These are phyloP conservation scores for Colletotrichum sp. DNA, from an alignment of 2,329 filamentous ascomycete species.

Conservation along the genomic window DNA sequence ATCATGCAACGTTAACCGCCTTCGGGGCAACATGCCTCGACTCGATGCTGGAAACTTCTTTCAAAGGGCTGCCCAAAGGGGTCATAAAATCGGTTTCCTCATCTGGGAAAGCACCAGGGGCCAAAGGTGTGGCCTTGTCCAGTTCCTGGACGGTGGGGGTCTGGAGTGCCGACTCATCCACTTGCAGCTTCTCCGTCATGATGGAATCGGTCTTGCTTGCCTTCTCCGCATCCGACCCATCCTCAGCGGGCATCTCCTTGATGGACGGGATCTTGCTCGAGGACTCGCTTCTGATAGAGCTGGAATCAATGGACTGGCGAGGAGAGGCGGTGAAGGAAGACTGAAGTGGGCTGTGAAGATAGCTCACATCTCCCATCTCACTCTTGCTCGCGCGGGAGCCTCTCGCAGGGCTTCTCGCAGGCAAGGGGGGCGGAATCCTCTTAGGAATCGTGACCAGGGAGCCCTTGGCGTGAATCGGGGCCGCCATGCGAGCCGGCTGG, in stretches of 20 bases:
- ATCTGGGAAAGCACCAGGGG: conserved; percentile 14
- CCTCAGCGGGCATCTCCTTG: background rate
- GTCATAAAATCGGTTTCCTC: conserved; percentile 1
- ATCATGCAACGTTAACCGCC: conserved; percentile 5
- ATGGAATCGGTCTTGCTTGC: background rate
- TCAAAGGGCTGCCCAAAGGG: background rate
- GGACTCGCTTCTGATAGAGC: conserved; percentile 21
- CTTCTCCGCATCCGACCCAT: background rate
- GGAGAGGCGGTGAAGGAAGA: conserved; percentile 45
- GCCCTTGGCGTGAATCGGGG: conserved; percentile 74
- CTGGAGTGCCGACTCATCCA: background rate
- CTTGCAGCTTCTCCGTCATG: background rate
- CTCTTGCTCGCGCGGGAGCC: conserved; percentile 55
- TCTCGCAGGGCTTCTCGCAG: conserved; percentile 76
- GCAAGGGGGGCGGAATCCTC: conserved; percentile 77
- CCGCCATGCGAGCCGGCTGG: conserved; percentile 62
- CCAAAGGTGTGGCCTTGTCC: conserved; percentile 5
- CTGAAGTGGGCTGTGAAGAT: conserved; percentile 55
- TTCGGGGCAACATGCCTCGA: background rate
- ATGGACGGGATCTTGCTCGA: conserved; percentile 13
- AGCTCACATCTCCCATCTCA: conserved; percentile 65
- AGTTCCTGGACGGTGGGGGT: background rate
- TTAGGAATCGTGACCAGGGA: conserved; percentile 87
- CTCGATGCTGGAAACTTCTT: conserved; percentile 3
- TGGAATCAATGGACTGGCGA: conserved; percentile 18